Evolutionary conservation across 2,329 filamentous ascomycete genomes (phyloP).

Genomic region (Aspergillus sp.): DNA sequence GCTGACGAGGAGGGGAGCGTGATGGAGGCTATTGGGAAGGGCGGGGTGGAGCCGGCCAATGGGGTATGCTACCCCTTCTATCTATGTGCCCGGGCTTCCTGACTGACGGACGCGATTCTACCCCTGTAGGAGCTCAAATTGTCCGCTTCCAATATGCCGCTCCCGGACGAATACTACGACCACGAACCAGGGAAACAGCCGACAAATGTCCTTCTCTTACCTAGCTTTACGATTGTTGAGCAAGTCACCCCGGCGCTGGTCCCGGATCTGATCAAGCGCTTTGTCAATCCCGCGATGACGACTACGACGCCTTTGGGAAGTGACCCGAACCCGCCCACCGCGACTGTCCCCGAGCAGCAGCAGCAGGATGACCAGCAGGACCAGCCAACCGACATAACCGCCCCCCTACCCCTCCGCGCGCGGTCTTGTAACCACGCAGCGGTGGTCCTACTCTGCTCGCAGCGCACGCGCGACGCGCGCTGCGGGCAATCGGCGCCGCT

Average conservation of each 20-base stretch:
- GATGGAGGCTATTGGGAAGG: constrained; percentile 39
- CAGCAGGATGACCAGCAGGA: constrained; percentile 10
- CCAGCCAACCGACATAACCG: constrained; percentile 16
- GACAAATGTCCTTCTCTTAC: constrained; percentile 74
- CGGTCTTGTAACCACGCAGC: constrained; percentile 71
- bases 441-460: constrained; percentile 87
- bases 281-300: constrained; percentile 60
- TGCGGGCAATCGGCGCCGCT: constrained; percentile 91
- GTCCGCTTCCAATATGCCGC: constrained; percentile 82
- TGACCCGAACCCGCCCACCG: too few relatives aligned
- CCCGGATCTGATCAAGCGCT: constrained; percentile 58
- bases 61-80: constrained; percentile 55
- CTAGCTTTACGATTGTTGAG: constrained; percentile 72
- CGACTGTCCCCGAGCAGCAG: constrained; percentile 4
- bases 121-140: constrained; percentile 79
- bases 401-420: constrained; percentile 40
- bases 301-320: constrained; percentile 64
- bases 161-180: constrained; percentile 56
- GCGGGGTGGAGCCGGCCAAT: constrained; percentile 51
- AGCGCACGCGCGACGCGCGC: constrained; percentile 85
- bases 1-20: constrained; percentile 38
- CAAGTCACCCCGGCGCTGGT: constrained; percentile 70
- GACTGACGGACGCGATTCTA: neutral
- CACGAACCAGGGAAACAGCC: constrained; percentile 50
- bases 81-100: too few relatives aligned